Base-by-base conservation (phyloP, 2,329 filamentous ascomycete genomes). In the Diaporthe australafricana region DNA sequence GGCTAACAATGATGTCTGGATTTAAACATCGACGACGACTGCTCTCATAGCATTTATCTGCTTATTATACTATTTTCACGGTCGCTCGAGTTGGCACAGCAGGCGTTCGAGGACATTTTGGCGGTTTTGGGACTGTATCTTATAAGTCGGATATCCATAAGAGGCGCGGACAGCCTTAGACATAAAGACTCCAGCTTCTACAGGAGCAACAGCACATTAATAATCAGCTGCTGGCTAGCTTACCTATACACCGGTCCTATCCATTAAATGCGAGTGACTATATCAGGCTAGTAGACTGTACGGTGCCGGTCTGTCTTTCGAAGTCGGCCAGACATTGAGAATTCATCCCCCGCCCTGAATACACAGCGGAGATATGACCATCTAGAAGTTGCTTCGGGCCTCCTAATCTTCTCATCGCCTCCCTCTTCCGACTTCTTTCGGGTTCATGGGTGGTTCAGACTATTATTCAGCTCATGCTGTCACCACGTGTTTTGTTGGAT, bases 1-100 rank as follows among this genome's bases (percentile, higher is more conserved):
- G 50, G 81, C 77, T 3, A 72, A 81, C 53, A 78, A 84, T 50
- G 75, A 79, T 8, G 75, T 76, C 12, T 84, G 82, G 82, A 83
- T 84, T 72, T 84, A 68, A 79, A 30, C 25, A n/a, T n/a, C 16
- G 42, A 48, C 17, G n/a, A 35, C 5, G 35, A 25, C 14, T 35
- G 7, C 9, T 35, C 16, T 22, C n/a, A 7, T 22, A 11, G 2
- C 3, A n/a, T 35, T 17, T 9, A 5, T 35, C 3, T 5, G 11
- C 25, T 25, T 47, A 20, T 65, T 20, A 27, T 9, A 22, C 11
- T 17, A 48, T 35, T 47, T 47, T 17, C 3, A 8, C 22, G n/a
- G 14, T 27, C 38, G 2, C 45, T 38, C 40, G 42, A 30, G 27
- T 20, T 40, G n/a, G 45, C 60, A 65, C 35, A 50, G 60, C 60